A percentile compares a stretch with the other conserved stretches of the same genome.
These are phyloP conservation scores for Balakata baccata DNA, from an alignment of 345 rosid species.

Conservation along the genomic window DNA sequence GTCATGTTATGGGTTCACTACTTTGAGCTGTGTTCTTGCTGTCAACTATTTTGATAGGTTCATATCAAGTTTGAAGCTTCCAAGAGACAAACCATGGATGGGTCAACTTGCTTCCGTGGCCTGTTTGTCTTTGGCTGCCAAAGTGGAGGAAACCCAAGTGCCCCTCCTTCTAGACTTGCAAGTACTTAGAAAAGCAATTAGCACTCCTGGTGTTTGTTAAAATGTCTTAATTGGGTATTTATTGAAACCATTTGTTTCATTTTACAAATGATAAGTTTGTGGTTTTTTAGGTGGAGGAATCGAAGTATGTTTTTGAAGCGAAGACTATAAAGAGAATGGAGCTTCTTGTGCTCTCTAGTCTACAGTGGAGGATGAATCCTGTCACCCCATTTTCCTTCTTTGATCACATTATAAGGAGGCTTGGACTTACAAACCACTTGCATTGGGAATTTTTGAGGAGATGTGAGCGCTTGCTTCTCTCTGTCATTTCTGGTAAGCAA, in stretches of 20 bases:
- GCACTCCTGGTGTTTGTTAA: slow-evolving; percentile 30
- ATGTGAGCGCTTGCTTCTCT: slow-evolving; percentile 74
- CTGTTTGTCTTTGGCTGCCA: slow-evolving; percentile 86
- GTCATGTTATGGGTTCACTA: slow-evolving; percentile 59
- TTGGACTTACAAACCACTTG: slow-evolving; percentile 49
- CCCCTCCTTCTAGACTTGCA: slow-evolving; percentile 79
- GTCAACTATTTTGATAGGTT: slow-evolving; percentile 90
- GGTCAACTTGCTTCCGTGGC: slow-evolving; percentile 82
- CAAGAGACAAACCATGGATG: slow-evolving; percentile 86
- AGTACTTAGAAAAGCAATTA: slow-evolving; percentile 39
- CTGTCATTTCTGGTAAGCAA: slow-evolving; percentile 63
- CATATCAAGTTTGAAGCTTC: slow-evolving; percentile 47
- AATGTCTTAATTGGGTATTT: slow-evolving; percentile 20
- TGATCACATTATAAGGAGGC: slow-evolving; percentile 63
- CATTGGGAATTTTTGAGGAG: slow-evolving; percentile 57
- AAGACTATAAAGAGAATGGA: slow-evolving; percentile 92
- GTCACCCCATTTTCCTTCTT: slow-evolving; percentile 81
- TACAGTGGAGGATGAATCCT: slow-evolving; percentile 87
- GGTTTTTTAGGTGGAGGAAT: slow-evolving; percentile 59
- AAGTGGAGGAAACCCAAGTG: slow-evolving; percentile 83
- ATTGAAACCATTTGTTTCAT: neutral
- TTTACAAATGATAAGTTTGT: slow-evolving; percentile 17
- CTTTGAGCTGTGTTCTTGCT: slow-evolving; percentile 68
- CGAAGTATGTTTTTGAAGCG: slow-evolving; percentile 69
- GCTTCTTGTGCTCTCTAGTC: slow-evolving; percentile 75